Conservation (phyloP, 331 rosid genomes). For the Cydonia oblonga region DNA sequence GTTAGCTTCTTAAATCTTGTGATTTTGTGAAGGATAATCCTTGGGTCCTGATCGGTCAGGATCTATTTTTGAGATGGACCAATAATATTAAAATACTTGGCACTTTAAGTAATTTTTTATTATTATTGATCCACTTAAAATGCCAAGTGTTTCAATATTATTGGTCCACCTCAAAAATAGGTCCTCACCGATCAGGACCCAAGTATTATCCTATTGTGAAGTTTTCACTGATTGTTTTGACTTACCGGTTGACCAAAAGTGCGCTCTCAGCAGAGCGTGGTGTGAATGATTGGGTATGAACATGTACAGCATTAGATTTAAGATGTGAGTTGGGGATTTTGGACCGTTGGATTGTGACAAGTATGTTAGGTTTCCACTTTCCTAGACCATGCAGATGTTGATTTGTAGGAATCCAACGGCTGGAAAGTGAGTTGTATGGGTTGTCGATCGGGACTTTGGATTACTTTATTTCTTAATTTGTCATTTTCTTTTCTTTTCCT, state of each 20-base stretch:
- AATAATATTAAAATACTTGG: no score
- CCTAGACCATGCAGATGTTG: neutral
- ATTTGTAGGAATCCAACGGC: neutral
- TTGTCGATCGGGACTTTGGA: no score
- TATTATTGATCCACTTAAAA: no score
- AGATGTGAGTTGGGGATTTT: neutral
- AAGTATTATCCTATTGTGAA: no score
- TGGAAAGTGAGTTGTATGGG: neutral
- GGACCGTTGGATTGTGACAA: slow-evolving; percentile 6
- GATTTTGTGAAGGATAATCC: neutral
- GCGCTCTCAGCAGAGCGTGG: neutral
- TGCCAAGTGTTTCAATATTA: no score
- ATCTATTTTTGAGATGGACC: no score
- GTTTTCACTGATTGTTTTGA: neutral
- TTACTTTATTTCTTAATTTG: neutral
- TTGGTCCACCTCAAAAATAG: no score
- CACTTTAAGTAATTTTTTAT: no score
- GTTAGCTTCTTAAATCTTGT: neutral
- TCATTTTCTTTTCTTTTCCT: neutral
- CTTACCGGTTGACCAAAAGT: neutral
- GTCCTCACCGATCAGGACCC: no score
- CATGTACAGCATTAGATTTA: neutral
- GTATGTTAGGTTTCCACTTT: neutral
- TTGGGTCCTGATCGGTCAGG: no score
- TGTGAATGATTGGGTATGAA: neutral